Evolutionary conservation across 1,284 basidiomycete genomes (phyloP).

Genomic region (Termitomyces sp.): DNA sequence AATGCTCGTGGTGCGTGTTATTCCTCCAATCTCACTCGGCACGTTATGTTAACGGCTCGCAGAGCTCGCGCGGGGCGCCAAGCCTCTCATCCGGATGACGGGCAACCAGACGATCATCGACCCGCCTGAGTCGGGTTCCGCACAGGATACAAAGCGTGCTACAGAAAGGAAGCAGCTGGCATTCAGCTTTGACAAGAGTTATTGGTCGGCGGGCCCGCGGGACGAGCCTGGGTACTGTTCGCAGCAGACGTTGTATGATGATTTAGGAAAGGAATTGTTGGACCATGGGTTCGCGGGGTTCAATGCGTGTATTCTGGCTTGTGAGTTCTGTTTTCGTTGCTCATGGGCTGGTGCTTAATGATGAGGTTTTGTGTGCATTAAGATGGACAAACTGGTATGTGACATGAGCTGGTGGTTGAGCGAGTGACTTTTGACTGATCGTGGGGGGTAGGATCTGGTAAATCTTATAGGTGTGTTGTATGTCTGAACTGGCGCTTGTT

Average conservation of each 20-base stretch:
- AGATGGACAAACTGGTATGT: conserved; percentile 86
- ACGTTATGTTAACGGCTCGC: conserved; percentile 12
- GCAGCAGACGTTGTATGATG: conserved; percentile 91
- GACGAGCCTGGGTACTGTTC: conserved; percentile 88
- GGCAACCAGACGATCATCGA: conserved; percentile 88
- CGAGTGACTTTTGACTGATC: neutral
- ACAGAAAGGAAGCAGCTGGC: conserved; percentile 84
- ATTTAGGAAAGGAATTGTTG: conserved; percentile 90
- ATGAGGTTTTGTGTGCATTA: conserved; percentile 4
- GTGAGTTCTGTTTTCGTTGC: conserved; percentile 51
- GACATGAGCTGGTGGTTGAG: neutral
- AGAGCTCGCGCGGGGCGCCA: conserved; percentile 91
- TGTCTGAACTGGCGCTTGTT: neutral
- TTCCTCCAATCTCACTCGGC: conserved; percentile 2
- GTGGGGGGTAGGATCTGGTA: conserved; percentile 66
- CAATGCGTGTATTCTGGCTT: conserved; percentile 96
- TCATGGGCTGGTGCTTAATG: conserved; percentile 1
- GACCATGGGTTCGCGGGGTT: conserved; percentile 96
- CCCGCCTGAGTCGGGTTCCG: conserved; percentile 75
- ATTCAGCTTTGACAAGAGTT: conserved; percentile 94
- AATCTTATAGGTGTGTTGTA: conserved; percentile 76
- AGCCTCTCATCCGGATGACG: conserved; percentile 88
- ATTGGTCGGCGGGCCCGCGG: conserved; percentile 88
- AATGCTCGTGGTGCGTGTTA: conserved; percentile 77
- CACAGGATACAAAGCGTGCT: conserved; percentile 70